Conservation (phyloP, 2,329 filamentous ascomycete genomes). For the Penicillium hordei region DNA sequence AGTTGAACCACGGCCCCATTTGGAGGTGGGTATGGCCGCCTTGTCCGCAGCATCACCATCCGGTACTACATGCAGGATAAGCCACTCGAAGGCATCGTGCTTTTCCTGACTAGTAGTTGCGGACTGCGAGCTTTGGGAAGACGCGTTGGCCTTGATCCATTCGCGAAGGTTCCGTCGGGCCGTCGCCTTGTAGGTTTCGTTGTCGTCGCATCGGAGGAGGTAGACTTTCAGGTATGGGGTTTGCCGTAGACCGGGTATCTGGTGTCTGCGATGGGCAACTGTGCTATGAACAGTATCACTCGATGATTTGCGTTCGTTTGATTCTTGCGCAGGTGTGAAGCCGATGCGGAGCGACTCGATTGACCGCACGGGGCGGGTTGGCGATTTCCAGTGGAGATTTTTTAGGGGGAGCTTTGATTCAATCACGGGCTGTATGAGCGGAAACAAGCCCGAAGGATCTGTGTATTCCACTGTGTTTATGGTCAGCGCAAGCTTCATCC, state of each 20-base stretch:
- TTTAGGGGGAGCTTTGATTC: conserved; percentile 77
- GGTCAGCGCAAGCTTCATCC: conserved; percentile 18
- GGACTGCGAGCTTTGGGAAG: conserved; percentile 38
- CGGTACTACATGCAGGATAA: conserved; percentile 90
- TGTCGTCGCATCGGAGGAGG: conserved; percentile 89
- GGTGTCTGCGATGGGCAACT: conserved; percentile 68
- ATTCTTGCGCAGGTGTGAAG: conserved; percentile 64
- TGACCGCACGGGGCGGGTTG: conserved; percentile 83
- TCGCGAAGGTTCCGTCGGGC: conserved; percentile 78
- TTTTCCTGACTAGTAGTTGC: conserved; percentile 73
- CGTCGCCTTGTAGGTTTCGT: conserved; percentile 83
- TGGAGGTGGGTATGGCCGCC: conserved; percentile 57
- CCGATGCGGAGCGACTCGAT: conserved; percentile 92
- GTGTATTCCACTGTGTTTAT: conserved; percentile 78
- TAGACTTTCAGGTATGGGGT: conserved; percentile 93
- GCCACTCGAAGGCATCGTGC: conserved; percentile 94
- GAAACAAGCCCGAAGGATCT: conserved; percentile 87
- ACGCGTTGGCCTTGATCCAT: conserved; percentile 80
- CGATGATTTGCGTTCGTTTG: conserved; percentile 36
- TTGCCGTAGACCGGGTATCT: conserved; percentile 88
- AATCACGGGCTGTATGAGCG: conserved; percentile 74
- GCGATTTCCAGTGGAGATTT: conserved; percentile 96
- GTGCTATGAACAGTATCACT: conserved; percentile 39
- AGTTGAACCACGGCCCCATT: conserved; percentile 76
- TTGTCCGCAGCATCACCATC: conserved; percentile 71